Conservation (phyloP, 1,284 basidiomycete genomes). For the Marasmius oreades region DNA sequence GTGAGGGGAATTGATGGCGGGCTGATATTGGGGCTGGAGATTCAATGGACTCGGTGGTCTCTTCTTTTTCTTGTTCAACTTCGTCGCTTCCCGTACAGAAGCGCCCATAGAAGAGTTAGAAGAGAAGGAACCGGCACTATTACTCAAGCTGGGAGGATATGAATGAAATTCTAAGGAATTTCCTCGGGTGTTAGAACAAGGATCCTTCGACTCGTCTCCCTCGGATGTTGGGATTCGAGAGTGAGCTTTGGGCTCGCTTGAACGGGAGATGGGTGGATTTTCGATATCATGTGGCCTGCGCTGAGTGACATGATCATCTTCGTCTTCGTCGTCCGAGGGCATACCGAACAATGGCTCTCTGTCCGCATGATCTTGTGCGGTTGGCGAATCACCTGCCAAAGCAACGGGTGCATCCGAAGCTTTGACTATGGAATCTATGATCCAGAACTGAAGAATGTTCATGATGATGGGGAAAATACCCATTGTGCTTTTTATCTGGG, state of each 20-base stretch:
- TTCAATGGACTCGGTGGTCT: slow-evolving; percentile 42
- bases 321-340: slow-evolving; percentile 53
- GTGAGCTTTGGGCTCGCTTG: slow-evolving; percentile 29
- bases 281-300: slow-evolving; percentile 43
- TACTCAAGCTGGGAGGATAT: slow-evolving; percentile 55
- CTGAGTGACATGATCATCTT: slow-evolving; percentile 29
- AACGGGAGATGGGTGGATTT: slow-evolving; percentile 32
- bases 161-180: slow-evolving; percentile 42
- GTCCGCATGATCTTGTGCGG: slow-evolving; percentile 37
- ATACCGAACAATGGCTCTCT: slow-evolving; percentile 56
- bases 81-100: slow-evolving; percentile 26
- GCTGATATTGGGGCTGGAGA: slow-evolving; percentile 26
- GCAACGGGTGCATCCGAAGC: slow-evolving; percentile 43
- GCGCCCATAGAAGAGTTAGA: slow-evolving; percentile 24
- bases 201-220: slow-evolving; percentile 32
- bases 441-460: slow-evolving; percentile 90
- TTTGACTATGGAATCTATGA: slow-evolving; percentile 86
- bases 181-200: slow-evolving; percentile 24
- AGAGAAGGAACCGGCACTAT: slow-evolving; percentile 34
- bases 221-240: slow-evolving; percentile 22
- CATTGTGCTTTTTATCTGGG: slow-evolving; percentile 62
- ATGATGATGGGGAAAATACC: slow-evolving; percentile 91
- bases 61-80: slow-evolving; percentile 36
- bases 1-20: slow-evolving; percentile 30
- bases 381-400: slow-evolving; percentile 30